Percentiles rank a stretch among this genome's conserved stretches.
Conservation (phyloP, 768 basidiomycete genomes). For the Chalciporus sphaerocephalus region DNA sequence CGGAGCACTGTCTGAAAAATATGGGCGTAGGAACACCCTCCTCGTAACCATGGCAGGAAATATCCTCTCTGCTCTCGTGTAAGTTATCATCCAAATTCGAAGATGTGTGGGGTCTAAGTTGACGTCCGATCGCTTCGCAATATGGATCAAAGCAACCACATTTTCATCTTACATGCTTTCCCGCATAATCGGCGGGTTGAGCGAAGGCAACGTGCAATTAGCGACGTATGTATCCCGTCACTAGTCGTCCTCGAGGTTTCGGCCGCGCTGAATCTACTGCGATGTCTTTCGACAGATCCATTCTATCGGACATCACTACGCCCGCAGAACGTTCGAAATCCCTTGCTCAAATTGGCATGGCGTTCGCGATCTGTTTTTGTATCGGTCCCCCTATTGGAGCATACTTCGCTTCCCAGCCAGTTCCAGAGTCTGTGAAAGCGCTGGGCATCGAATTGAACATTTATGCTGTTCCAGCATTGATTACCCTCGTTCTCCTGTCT, state of each 20-base stretch:
- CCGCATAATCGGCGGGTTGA: constrained; percentile 85
- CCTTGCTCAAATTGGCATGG: constrained; percentile 90
- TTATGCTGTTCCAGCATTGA: constrained; percentile 83
- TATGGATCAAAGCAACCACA: constrained; percentile 87
- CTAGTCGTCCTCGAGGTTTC: background rate
- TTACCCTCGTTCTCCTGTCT: constrained; percentile 74
- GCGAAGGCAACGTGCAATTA: constrained; percentile 96
- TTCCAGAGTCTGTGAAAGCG: constrained; percentile 54
- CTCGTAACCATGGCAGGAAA: constrained; percentile 91
- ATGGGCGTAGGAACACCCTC: constrained; percentile 82
- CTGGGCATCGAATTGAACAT: constrained; percentile 73
- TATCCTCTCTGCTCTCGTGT: constrained; percentile 84
- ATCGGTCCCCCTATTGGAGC: constrained; percentile 93
- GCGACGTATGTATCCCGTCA: constrained; percentile 64
- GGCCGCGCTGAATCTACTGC: background rate
- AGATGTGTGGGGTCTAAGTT: constrained; percentile 1
- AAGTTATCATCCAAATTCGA: constrained; percentile 27
- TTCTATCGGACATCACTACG: constrained; percentile 86
- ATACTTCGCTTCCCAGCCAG: constrained; percentile 86
- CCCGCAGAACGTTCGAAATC: constrained; percentile 77
- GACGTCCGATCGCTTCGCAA: constrained; percentile 25
- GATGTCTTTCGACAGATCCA: constrained; percentile 55
- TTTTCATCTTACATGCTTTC: constrained; percentile 90
- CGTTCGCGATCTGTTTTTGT: constrained; percentile 93
- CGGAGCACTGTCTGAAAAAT: constrained; percentile 80